phyloP scores from a whole-genome alignment of 176 grass and related monocot genomes.

The Guadua angustifolia region DNA sequence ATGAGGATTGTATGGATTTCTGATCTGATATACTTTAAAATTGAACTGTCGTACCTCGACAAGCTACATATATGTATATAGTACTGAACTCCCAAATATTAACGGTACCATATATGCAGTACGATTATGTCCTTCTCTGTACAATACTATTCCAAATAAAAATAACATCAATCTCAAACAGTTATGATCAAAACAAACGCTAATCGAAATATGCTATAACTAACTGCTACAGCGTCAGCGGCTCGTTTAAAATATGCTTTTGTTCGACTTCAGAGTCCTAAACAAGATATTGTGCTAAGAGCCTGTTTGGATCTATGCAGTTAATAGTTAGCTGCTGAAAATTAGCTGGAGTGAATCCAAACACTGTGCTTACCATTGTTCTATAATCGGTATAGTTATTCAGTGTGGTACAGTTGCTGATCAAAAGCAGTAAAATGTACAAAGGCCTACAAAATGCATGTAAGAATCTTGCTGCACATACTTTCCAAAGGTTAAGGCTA shows the following conservation, averaged over 20 bases:
- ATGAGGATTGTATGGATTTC: background rate
- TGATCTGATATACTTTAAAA: background rate
- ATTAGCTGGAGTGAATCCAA: too few relatives aligned
- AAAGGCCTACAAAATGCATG: background rate
- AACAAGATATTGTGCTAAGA: background rate
- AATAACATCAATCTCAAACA: background rate
- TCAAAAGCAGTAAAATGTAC: background rate
- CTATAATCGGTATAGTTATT: background rate
- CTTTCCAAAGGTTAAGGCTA: background rate
- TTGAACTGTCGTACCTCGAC: background rate
- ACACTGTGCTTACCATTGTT: background rate
- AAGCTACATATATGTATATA: background rate
- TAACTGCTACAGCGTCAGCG: background rate
- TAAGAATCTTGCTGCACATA: background rate
- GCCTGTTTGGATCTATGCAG: too few relatives aligned
- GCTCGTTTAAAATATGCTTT: too few relatives aligned
- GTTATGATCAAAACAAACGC: background rate
- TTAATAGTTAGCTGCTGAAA: too few relatives aligned
- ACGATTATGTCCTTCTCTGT: background rate
- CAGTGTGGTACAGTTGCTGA: background rate
- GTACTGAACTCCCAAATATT: background rate
- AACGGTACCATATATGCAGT: background rate
- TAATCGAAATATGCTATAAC: background rate
- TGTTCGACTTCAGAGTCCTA: background rate
- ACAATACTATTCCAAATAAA: background rate